Percentiles rank a stretch among this genome's conserved stretches.
phyloP scores from a whole-genome alignment of 352 stramenopile species.

The Pythium phragmitis region DNA sequence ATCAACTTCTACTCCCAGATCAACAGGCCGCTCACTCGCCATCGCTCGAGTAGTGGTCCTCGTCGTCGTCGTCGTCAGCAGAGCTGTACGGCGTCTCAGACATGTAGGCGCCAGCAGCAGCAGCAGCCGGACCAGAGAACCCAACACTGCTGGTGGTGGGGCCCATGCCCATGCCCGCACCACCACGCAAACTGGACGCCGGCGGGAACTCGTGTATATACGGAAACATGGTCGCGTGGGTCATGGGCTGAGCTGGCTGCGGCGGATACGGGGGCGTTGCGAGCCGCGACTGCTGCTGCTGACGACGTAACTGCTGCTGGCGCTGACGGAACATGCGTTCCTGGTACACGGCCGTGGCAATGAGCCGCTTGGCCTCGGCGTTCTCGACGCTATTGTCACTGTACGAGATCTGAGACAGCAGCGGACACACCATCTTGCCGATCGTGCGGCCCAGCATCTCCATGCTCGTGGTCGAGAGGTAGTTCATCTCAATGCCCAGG shows the following conservation, averaged over 20 bases:
- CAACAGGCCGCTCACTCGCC: conserved; percentile 13
- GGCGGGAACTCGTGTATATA: conserved; percentile 18
- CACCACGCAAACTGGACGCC: background rate
- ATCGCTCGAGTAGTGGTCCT: conserved; percentile 30
- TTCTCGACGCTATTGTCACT: conserved; percentile 85
- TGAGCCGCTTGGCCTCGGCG: conserved; percentile 66
- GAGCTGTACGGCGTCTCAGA: conserved; percentile 23
- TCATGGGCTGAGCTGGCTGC: background rate
- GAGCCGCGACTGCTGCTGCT: conserved; percentile 13
- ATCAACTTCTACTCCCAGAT: no score
- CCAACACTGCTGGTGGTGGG: background rate
- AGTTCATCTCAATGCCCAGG: conserved; percentile 86
- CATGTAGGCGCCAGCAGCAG: conserved; percentile 13
- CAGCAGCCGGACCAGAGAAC: background rate
- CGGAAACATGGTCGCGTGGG: conserved; percentile 20
- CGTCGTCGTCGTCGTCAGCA: conserved; percentile 24
- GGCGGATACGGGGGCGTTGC: background rate
- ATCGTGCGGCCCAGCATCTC: conserved; percentile 84
- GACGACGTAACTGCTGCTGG: conserved; percentile 43
- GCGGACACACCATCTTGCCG: conserved; percentile 75
- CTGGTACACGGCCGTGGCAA: conserved; percentile 73
- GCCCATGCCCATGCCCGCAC: background rate
- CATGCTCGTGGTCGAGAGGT: conserved; percentile 78
- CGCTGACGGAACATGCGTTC: conserved; percentile 67
- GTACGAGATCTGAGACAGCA: conserved; percentile 85